Base-by-base conservation (phyloP, 805 yeast species). In the Ogataea methanolica region DNA sequence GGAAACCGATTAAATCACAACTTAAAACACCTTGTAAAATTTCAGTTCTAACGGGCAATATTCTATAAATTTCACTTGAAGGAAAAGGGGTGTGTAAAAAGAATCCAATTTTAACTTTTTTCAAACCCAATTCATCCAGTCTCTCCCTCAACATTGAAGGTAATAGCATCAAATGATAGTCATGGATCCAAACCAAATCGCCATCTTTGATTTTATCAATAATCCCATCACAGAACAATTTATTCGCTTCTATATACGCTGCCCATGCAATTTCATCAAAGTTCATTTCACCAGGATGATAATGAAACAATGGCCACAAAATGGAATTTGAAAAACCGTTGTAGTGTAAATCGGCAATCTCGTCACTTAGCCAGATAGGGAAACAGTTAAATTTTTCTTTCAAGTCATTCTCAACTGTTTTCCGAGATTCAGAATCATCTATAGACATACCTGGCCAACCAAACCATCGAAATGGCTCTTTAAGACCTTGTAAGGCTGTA, bases 51-150 rank as follows among this genome's bases (percentile, higher is more conserved):
- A 95, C 99, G 0, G 99, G 99, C 58, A 94, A 73, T 47, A 95
- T 91, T 63, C 99, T 76, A 71, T 94, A 94, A 51, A 94, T 92
- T 64, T 94, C 99, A 47, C 95, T 84, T 11, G 96, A 87, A 14
- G 99, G 99, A 79, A 94, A 94, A 1, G 99, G 99, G 0, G 98
- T 95, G 64, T 94, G 99, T 54, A 94, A 72, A 69, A 94, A 94
- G 71, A 90, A 95, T 0, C 99, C 99, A 36, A 94, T 72, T 55
- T 85, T 79, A 39, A 91, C 82, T 58, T 84, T 80, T 41, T 70
- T 64, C 29, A 74, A 62, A 0, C 54, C 68, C 42, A 70, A 62
- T 29, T 64, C 69, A 12, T 75, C 72, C 46, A 89, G 72, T 51
- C 77, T 80, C 44, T 77, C 76, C 46, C 96, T 74, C 45, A 94